Evolutionary conservation across 176 grass and related monocot genomes (phyloP).

Genomic region (Musa beccarii): DNA sequence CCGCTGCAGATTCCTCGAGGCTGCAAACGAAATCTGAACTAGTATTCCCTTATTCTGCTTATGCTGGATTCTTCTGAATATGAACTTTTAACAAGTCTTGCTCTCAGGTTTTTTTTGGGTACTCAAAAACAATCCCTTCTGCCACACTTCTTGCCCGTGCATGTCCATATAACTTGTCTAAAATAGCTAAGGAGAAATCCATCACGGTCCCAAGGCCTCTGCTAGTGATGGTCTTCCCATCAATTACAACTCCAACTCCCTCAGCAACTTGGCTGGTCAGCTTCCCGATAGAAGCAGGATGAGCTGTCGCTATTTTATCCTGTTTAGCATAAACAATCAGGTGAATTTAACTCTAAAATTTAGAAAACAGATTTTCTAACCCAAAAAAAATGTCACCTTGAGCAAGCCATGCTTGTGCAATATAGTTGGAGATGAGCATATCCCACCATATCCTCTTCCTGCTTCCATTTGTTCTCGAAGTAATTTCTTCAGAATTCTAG

Average conservation of each 20-base stretch:
- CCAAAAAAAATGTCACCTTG: slow-evolving; percentile 34
- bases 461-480: slow-evolving; percentile 56
- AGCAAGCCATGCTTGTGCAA: slow-evolving; percentile 80
- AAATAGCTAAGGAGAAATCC: slow-evolving; percentile 61
- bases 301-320: slow-evolving; percentile 54
- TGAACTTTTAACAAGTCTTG: background rate
- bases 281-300: slow-evolving; percentile 38
- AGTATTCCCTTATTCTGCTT: background rate
- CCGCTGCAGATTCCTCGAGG: background rate
- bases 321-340: slow-evolving; percentile 30
- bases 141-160: slow-evolving; percentile 63
- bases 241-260: slow-evolving; percentile 54
- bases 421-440: slow-evolving; percentile 47
- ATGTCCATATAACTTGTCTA: slow-evolving; percentile 69
- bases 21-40: background rate
- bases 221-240: slow-evolving; percentile 76
- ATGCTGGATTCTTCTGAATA: too few species aligned
- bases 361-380: background rate
- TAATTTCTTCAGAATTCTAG: slow-evolving; percentile 61
- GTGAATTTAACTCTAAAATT: slow-evolving; percentile 4
- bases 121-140: slow-evolving; percentile 85
- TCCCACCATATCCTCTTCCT: slow-evolving; percentile 64
- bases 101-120: slow-evolving; percentile 26
- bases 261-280: slow-evolving; percentile 44
- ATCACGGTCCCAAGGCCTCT: slow-evolving; percentile 53